Conservation (phyloP, 208 protist species). For the Leishmania arabica region DNA sequence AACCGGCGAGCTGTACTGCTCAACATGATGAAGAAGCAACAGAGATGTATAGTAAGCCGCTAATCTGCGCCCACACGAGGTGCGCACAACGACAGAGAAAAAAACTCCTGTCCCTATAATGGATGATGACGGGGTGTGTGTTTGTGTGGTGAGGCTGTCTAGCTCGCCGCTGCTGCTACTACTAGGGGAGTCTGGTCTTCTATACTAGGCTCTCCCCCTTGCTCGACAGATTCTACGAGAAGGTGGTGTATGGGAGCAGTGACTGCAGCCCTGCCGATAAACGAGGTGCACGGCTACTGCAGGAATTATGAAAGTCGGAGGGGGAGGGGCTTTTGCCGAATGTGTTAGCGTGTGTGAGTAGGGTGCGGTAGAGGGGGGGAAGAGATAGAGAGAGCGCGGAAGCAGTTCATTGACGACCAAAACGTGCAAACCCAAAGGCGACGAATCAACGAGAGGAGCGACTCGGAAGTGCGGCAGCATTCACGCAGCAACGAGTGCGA, state of each 20-base stretch:
- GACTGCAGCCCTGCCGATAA: not conserved
- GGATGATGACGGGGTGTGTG: not conserved
- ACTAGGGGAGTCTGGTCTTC: not conserved
- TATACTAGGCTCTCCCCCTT: not conserved
- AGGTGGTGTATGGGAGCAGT: not conserved
- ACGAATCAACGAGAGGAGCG: not conserved
- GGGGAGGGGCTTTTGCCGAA: not conserved
- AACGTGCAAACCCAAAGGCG: not conserved
- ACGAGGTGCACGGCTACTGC: not conserved
- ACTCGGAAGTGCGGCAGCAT: not conserved
- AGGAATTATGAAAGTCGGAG: not conserved
- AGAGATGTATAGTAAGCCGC: not conserved
- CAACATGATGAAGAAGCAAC: constrained; percentile 42
- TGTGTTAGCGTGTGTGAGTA: not conserved
- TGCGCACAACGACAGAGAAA: not conserved
- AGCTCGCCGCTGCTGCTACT: not conserved
- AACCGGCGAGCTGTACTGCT: constrained; percentile 46
- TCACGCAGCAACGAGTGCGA: not conserved
- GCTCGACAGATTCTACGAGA: not conserved
- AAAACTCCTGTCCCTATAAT: not conserved
- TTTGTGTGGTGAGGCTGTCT: not conserved
- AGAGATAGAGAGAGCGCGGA: not conserved
- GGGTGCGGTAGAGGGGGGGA: not conserved
- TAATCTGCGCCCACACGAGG: not conserved
- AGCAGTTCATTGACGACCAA: not conserved